phyloP scores from a whole-genome alignment of 1,139 yeast genomes.

The Taiozyma onychis region DNA sequence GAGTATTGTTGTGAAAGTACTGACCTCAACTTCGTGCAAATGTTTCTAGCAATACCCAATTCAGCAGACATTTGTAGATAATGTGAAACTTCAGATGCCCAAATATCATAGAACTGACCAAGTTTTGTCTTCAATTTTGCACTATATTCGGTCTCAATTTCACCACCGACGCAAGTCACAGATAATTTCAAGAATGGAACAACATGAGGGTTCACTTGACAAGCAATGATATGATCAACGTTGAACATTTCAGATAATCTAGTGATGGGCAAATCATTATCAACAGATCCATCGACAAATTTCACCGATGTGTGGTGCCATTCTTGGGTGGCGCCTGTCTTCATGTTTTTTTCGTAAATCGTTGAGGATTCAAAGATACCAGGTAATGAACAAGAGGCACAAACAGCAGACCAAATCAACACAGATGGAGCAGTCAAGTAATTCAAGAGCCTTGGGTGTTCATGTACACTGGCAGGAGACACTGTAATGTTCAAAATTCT shows the following conservation, averaged over 20 bases:
- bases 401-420: constrained; percentile 91
- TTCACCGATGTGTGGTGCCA: constrained; percentile 84
- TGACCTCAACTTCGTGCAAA: constrained; percentile 67
- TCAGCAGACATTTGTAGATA: constrained; percentile 57
- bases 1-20: constrained; percentile 81
- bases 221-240: constrained; percentile 93
- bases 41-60: constrained; percentile 66
- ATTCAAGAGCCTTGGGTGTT: constrained; percentile 77
- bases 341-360: constrained; percentile 74
- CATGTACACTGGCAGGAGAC: constrained; percentile 77
- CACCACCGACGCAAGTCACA: constrained; percentile 64
- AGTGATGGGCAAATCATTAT: constrained; percentile 86
- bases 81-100: constrained; percentile 72
- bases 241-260: constrained; percentile 93
- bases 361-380: constrained; percentile 85
- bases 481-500: constrained; percentile 84
- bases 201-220: constrained; percentile 96
- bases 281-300: constrained; percentile 94
- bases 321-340: constrained; percentile 45
- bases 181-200: constrained; percentile 76
- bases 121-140: constrained; percentile 50
- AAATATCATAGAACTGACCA: constrained; percentile 52
- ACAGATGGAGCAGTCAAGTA: constrained; percentile 95
- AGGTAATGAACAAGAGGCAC: constrained; percentile 95
- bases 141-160: constrained; percentile 53